These are phyloP conservation scores for Entomortierella parvispora DNA, from an alignment of 192 early-diverging fungal genomes.

Conservation along the genomic window DNA sequence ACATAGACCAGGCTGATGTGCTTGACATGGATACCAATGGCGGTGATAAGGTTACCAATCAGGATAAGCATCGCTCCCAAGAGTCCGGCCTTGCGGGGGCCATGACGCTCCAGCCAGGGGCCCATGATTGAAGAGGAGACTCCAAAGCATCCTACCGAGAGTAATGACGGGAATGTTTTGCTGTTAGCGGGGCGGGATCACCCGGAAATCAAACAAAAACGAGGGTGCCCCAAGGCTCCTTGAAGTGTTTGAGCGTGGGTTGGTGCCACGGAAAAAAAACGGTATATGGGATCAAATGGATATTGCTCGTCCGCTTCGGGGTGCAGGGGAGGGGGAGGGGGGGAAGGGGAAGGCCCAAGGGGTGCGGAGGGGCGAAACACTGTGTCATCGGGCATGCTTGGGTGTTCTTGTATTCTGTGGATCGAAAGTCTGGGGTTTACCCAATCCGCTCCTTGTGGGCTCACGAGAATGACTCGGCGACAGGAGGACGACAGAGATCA, in stretches of 20 bases:
- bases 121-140: conserved; percentile 64
- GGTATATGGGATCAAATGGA: too few relatives aligned
- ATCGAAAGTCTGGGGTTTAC: neutral
- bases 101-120: conserved; percentile 69
- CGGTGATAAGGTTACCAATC: conserved; percentile 64
- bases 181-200: too few relatives aligned
- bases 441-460: neutral
- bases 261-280: neutral
- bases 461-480: neutral
- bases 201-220: neutral
- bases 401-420: too few relatives aligned
- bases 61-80: conserved; percentile 62
- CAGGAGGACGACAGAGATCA: neutral
- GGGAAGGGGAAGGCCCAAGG: too few relatives aligned
- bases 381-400: neutral
- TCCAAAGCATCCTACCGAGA: conserved; percentile 59
- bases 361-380: too few relatives aligned
- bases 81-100: conserved; percentile 60
- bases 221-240: too few relatives aligned
- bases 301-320: too few relatives aligned
- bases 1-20: conserved; percentile 70
- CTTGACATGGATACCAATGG: conserved; percentile 60
- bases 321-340: too few relatives aligned
- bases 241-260: too few relatives aligned
- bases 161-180: neutral